Conservation (phyloP, 352 stramenopile genomes). For the Blastocystis hominis region DNA sequence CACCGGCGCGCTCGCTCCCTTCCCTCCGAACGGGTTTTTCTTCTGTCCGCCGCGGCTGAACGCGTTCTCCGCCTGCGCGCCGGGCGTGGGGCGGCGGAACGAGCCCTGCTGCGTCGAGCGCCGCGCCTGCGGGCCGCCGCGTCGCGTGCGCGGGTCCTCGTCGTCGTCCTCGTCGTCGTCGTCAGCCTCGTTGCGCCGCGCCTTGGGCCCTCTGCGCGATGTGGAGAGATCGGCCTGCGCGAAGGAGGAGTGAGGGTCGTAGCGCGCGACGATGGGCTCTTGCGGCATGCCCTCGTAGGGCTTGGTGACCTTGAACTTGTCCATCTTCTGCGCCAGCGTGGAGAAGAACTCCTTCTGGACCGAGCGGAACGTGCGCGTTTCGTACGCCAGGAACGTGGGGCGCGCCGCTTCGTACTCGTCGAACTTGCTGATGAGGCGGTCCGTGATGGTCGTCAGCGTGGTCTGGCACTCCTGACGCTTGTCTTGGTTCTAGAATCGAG, state of each 20-base stretch:
- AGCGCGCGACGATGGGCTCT: neutral
- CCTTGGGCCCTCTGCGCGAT: neutral
- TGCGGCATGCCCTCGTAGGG: conserved; percentile 10
- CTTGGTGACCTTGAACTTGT: conserved; percentile 44
- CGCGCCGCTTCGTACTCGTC: conserved; percentile 50
- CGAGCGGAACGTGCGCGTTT: conserved; percentile 51
- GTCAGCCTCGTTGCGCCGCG: neutral
- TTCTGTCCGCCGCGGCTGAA: neutral
- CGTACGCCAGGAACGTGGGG: conserved; percentile 52
- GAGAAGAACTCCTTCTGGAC: conserved; percentile 58
- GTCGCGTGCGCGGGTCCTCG: neutral
- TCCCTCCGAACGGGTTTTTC: conserved; percentile 16
- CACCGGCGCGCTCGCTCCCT: neutral
- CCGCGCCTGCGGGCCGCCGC: neutral
- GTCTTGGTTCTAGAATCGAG: conserved; percentile 41
- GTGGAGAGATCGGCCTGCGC: neutral
- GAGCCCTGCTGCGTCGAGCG: neutral
- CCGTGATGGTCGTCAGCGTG: conserved; percentile 17
- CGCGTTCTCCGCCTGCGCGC: neutral
- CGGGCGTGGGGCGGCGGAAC: conserved; percentile 32
- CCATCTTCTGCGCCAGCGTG: conserved; percentile 20
- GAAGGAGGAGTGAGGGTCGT: neutral
- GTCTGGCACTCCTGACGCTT: conserved; percentile 57
- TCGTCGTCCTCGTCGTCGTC: conserved; percentile 36
- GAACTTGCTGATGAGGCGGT: conserved; percentile 54